These are phyloP conservation scores for Desmodesmus armatus DNA, from an alignment of 139 green algal genomes.

Conservation along the genomic window DNA sequence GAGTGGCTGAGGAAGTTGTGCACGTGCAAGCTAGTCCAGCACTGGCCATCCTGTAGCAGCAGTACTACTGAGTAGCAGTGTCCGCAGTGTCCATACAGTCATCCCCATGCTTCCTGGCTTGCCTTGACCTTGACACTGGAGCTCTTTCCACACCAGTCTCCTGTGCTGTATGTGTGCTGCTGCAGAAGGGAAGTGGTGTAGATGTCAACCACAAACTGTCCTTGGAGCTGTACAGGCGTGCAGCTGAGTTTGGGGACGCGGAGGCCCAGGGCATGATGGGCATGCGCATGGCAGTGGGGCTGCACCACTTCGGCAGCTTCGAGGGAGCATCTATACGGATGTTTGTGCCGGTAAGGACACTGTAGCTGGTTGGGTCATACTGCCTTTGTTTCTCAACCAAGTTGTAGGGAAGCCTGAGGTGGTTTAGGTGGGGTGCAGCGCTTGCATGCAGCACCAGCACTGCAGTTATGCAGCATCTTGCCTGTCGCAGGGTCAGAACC, in stretches of 20 bases:
- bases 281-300: constrained; percentile 66
- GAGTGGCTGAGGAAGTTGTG: no score
- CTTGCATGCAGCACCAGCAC: neutral
- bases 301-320: constrained; percentile 61
- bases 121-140: neutral
- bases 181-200: constrained; percentile 65
- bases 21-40: no score
- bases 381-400: no score
- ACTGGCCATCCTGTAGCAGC: no score
- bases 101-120: neutral
- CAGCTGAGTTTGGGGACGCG: constrained; percentile 74
- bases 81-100: no score
- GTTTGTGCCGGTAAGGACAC: constrained; percentile 59
- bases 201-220: constrained; percentile 66
- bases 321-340: constrained; percentile 25
- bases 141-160: no score
- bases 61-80: no score
- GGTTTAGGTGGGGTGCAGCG: neutral
- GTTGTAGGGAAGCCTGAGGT: constrained; percentile 15
- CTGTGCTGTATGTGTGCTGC: neutral
- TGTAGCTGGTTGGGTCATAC: no score
- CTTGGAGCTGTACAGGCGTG: constrained; percentile 70
- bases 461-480: neutral
- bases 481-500: neutral
- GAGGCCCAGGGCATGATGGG: constrained; percentile 81